Conservation (phyloP, 2,329 filamentous ascomycete species). For the Botrytis pseudocinerea region DNA sequence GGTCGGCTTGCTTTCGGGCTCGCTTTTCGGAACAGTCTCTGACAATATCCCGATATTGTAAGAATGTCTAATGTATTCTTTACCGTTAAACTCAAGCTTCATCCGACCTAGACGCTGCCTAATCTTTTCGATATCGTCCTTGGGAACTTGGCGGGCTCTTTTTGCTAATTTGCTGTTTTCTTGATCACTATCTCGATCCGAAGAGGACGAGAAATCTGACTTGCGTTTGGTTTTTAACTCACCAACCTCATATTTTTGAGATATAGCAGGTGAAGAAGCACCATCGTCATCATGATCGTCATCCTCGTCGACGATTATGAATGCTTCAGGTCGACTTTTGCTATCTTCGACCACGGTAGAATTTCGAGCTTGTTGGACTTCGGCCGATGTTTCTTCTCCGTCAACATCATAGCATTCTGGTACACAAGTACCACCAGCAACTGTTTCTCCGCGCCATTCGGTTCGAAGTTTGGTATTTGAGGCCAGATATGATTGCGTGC, state of each 20-base stretch:
- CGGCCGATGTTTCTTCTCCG: conserved; percentile 20
- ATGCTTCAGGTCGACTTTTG: neutral
- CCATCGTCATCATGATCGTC: neutral
- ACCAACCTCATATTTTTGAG: neutral
- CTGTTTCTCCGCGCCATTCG: conserved; percentile 46
- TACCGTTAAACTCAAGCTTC: neutral
- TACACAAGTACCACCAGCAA: conserved; percentile 45
- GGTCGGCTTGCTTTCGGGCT: too few relatives aligned
- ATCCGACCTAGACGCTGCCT: neutral
- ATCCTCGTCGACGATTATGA: neutral
- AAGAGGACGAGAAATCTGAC: conserved; percentile 6
- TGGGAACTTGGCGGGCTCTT: neutral
- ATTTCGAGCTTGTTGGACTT: neutral
- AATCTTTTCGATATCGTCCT: neutral
- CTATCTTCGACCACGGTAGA: neutral
- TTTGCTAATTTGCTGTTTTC: neutral
- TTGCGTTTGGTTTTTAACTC: neutral
- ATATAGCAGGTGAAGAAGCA: neutral
- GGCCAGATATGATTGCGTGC: conserved; percentile 16
- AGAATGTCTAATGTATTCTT: conserved; percentile 18
- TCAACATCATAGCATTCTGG: conserved; percentile 26
- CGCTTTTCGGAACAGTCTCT: too few relatives aligned
- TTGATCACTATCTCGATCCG: neutral
- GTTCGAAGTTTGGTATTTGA: conserved; percentile 23
- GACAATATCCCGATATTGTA: neutral